Conservation (phyloP, 2,329 filamentous ascomycete species). For the Metarhizium rileyi region DNA sequence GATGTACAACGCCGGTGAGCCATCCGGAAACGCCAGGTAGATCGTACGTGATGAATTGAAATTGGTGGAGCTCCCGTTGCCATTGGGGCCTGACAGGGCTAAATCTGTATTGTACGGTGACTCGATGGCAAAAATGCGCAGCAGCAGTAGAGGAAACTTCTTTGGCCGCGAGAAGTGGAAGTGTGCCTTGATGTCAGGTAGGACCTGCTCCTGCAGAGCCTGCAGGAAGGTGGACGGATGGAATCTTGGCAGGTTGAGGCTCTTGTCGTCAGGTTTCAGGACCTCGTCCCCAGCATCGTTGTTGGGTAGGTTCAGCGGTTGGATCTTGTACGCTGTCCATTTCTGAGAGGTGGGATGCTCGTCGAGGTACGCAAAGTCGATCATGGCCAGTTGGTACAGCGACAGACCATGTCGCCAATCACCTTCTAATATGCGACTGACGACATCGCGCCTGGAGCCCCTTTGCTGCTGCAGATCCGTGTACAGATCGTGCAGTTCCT, state of each 20-base stretch:
- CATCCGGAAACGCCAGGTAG: conserved; percentile 75
- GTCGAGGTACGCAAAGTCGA: conserved; percentile 56
- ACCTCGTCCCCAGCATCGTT: conserved; percentile 27
- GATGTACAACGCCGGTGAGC: conserved; percentile 64
- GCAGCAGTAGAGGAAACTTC: conserved; percentile 56
- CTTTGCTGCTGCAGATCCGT: conserved; percentile 47
- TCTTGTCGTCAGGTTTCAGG: conserved; percentile 33
- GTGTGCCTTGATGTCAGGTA: conserved; percentile 74
- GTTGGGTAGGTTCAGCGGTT: conserved; percentile 36
- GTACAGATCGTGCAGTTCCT: conserved; percentile 59
- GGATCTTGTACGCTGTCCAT: conserved; percentile 54
- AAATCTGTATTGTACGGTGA: conserved; percentile 64
- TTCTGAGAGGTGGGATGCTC: conserved; percentile 54
- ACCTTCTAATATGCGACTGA: conserved; percentile 55
- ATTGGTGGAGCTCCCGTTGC: conserved; percentile 28
- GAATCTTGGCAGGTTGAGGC: conserved; percentile 55
- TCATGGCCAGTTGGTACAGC: conserved; percentile 59
- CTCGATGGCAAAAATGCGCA: conserved; percentile 73
- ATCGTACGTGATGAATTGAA: conserved; percentile 62
- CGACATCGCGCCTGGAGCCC: conserved; percentile 52
- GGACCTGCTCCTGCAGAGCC: conserved; percentile 62
- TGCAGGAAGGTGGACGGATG: conserved; percentile 73
- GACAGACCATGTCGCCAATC: conserved; percentile 58
- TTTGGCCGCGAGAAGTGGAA: conserved; percentile 69
- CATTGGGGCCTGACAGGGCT: conserved; percentile 27